Conservation (phyloP, 2,329 filamentous ascomycete genomes). For the Lachnellula suecica region DNA sequence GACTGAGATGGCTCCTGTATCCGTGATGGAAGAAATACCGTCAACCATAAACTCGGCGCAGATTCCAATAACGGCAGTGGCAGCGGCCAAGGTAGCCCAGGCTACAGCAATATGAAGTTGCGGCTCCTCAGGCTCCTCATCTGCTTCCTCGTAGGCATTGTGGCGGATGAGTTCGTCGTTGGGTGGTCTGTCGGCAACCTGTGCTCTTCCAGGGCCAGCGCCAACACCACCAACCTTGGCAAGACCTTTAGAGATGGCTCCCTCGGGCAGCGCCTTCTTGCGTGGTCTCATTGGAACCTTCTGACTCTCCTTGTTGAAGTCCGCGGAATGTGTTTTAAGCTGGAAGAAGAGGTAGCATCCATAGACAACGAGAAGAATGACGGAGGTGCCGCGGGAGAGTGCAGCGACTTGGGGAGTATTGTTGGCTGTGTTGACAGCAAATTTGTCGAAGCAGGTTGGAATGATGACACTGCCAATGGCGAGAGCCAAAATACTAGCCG, state of each 20-base stretch:
- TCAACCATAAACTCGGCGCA: slow-evolving; percentile 79
- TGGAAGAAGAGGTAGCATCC: slow-evolving; percentile 85
- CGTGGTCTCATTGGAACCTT: slow-evolving; percentile 67
- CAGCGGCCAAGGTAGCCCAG: slow-evolving; percentile 66
- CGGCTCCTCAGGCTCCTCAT: slow-evolving; percentile 73
- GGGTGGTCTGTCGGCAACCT: slow-evolving; percentile 19
- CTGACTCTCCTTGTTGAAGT: slow-evolving; percentile 78
- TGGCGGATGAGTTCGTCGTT: slow-evolving; percentile 41
- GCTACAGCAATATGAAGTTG: slow-evolving; percentile 73
- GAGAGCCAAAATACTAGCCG: slow-evolving; percentile 66
- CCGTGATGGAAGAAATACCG: slow-evolving; percentile 72
- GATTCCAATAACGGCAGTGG: slow-evolving; percentile 70
- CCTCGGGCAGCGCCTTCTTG: slow-evolving; percentile 35
- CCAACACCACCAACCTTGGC: slow-evolving; percentile 31
- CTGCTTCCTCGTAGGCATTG: slow-evolving; percentile 43
- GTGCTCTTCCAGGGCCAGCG: slow-evolving; percentile 29
- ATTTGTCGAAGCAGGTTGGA: slow-evolving; percentile 78
- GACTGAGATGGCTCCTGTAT: slow-evolving; percentile 68
- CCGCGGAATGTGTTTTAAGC: slow-evolving; percentile 76
- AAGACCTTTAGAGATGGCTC: slow-evolving; percentile 30
- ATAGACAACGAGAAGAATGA: slow-evolving; percentile 85
- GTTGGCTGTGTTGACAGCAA: slow-evolving; percentile 42
- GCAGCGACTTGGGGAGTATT: slow-evolving; percentile 49
- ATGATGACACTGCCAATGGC: slow-evolving; percentile 81
- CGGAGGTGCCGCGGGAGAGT: slow-evolving; percentile 69